Conservation (phyloP, 257 asterid species). For the Fraxinus anomala region DNA sequence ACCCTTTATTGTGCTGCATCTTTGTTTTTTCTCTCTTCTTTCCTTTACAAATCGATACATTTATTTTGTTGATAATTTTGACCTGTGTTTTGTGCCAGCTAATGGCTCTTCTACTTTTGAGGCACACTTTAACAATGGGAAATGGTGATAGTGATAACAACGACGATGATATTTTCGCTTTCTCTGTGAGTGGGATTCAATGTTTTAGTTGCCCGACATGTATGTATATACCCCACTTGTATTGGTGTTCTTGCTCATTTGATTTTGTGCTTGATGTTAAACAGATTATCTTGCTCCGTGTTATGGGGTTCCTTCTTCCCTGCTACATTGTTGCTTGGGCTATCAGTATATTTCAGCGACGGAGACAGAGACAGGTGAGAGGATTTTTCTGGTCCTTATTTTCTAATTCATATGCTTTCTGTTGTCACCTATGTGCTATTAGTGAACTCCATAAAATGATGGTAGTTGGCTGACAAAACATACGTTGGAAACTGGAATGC, state of each 20-base stretch:
- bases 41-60: background rate
- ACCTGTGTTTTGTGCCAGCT: slow-evolving; percentile 31
- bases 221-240: background rate
- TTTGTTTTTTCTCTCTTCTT: background rate
- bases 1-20: background rate
- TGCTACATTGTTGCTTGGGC: slow-evolving; percentile 58
- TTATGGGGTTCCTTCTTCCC: slow-evolving; percentile 50
- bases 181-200: slow-evolving; percentile 37
- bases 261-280: background rate
- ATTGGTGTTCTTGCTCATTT: background rate
- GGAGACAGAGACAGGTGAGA: slow-evolving; percentile 56
- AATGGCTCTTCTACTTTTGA: slow-evolving; percentile 52
- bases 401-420: background rate
- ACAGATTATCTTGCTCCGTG: slow-evolving; percentile 32
- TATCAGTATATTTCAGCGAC: slow-evolving; percentile 47
- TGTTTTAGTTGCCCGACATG: background rate
- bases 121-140: slow-evolving; percentile 50
- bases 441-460: background rate
- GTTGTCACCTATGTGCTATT: background rate
- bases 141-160: slow-evolving; percentile 42
- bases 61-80: background rate
- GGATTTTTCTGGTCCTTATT: background rate
- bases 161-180: slow-evolving; percentile 41
- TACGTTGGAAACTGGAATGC: too few relatives aligned
- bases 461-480: too few relatives aligned